A percentile compares a stretch with the other conserved stretches of the same genome.
phyloP scores from a whole-genome alignment of 2,329 filamentous ascomycete genomes.

The Ceratocystis colombiana region DNA sequence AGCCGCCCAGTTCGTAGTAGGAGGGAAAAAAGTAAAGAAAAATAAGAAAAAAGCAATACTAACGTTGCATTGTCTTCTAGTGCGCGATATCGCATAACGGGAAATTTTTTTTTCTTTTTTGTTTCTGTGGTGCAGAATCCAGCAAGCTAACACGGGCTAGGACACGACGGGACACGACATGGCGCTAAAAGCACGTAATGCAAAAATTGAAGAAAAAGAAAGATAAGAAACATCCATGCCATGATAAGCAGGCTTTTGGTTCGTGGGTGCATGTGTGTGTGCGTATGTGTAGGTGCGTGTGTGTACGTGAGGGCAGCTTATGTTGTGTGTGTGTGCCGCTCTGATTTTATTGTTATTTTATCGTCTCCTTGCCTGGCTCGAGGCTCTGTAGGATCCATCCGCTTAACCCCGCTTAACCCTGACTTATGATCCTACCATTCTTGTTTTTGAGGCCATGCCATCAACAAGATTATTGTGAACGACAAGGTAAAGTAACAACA shows the following conservation, averaged over 20 bases:
- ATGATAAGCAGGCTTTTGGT: neutral
- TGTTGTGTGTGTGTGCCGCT: neutral
- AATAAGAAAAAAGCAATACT: neutral
- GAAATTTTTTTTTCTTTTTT: neutral
- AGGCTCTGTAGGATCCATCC: constrained; percentile 10
- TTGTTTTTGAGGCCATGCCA: neutral
- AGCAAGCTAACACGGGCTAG: neutral
- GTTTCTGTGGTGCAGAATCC: neutral
- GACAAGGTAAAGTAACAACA: too few relatives aligned
- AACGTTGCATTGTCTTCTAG: neutral
- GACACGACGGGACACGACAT: neutral
- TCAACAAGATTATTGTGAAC: neutral
- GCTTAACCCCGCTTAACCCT: constrained; percentile 15
- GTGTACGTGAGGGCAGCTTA: neutral
- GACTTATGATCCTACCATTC: neutral
- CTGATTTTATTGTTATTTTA: neutral
- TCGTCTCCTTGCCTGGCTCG: neutral
- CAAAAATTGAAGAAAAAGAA: neutral
- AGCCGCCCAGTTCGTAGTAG: neutral
- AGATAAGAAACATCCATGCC: too few relatives aligned
- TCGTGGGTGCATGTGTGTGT: too few relatives aligned
- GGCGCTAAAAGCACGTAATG: constrained; percentile 2
- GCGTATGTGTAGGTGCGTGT: too few relatives aligned
- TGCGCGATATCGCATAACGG: constrained; percentile 3
- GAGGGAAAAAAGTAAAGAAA: neutral